A percentile compares a stretch with the other conserved stretches of the same genome.
These are phyloP conservation scores for Groenewaldozyma tartarivorans DNA, from an alignment of 805 yeast genomes.

Conservation along the genomic window DNA sequence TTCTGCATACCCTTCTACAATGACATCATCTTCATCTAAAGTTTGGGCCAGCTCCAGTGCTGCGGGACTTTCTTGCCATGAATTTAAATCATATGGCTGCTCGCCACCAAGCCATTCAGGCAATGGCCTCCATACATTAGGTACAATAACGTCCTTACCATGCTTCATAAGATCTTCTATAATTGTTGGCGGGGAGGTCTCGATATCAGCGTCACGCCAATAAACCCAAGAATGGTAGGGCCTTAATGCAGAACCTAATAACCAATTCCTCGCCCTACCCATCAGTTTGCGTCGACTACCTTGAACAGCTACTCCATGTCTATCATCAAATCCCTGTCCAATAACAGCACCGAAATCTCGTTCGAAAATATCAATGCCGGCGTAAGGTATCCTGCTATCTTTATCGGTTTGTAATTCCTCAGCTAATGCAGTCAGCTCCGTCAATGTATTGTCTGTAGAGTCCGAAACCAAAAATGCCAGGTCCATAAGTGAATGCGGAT, in stretches of 20 bases:
- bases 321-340: slow-evolving; percentile 86
- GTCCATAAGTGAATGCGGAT: slow-evolving; percentile 72
- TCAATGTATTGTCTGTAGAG: slow-evolving; percentile 76
- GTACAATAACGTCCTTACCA: slow-evolving; percentile 84
- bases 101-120: slow-evolving; percentile 84
- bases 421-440: slow-evolving; percentile 44
- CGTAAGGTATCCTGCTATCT: slow-evolving; percentile 48
- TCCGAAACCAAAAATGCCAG: slow-evolving; percentile 76
- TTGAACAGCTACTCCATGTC: slow-evolving; percentile 94
- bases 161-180: slow-evolving; percentile 90
- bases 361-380: slow-evolving; percentile 72
- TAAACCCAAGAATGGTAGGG: slow-evolving; percentile 95
- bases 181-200: slow-evolving; percentile 73
- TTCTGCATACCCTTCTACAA: slow-evolving; percentile 97
- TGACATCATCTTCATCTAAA: slow-evolving; percentile 85
- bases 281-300: slow-evolving; percentile 90
- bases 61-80: slow-evolving; percentile 85
- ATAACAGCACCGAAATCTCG: slow-evolving; percentile 89
- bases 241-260: slow-evolving; percentile 71
- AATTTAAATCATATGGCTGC: slow-evolving; percentile 91
- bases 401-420: slow-evolving; percentile 38
- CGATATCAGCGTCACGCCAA: slow-evolving; percentile 98
- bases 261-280: slow-evolving; percentile 96
- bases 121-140: slow-evolving; percentile 95
- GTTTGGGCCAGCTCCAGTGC: slow-evolving; percentile 39